These are phyloP conservation scores for Eremothecium coryli DNA, from an alignment of 1,139 yeast species.

Conservation along the genomic window DNA sequence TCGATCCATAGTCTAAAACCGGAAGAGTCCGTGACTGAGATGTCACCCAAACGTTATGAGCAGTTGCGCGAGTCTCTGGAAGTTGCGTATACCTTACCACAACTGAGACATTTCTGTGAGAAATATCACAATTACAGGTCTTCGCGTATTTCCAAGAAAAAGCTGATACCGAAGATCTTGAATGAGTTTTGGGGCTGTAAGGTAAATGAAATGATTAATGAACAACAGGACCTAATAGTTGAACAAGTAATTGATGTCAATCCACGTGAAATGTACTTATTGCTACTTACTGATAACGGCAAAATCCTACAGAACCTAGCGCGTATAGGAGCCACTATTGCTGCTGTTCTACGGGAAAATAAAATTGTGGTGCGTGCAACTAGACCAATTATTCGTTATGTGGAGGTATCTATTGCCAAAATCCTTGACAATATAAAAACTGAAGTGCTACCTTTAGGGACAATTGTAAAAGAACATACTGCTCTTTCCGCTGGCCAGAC, in stretches of 20 bases:
- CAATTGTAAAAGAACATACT: slow-evolving; percentile 17
- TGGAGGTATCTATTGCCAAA: slow-evolving; percentile 31
- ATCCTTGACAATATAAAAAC: slow-evolving; percentile 34
- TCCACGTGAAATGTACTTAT: slow-evolving; percentile 22
- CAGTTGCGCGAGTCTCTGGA: slow-evolving; percentile 24
- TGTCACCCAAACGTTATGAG: slow-evolving; percentile 26
- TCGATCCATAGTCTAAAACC: slow-evolving; percentile 30
- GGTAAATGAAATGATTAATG: slow-evolving; percentile 29
- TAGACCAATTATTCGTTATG: slow-evolving; percentile 28
- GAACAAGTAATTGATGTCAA: slow-evolving; percentile 31
- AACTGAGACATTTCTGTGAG: slow-evolving; percentile 21
- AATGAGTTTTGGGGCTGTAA: slow-evolving; percentile 36
- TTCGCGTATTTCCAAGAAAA: slow-evolving; percentile 15
- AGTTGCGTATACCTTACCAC: slow-evolving; percentile 27
- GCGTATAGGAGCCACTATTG: slow-evolving; percentile 24
- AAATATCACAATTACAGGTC: slow-evolving; percentile 15
- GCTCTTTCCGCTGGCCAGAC: slow-evolving; percentile 10
- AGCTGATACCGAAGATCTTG: slow-evolving; percentile 29
- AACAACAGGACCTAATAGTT: slow-evolving; percentile 34
- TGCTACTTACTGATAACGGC: slow-evolving; percentile 34
- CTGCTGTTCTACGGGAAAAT: slow-evolving; percentile 30
- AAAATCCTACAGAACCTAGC: slow-evolving; percentile 32
- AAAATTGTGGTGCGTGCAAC: slow-evolving; percentile 29
- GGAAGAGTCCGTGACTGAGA: slow-evolving; percentile 6
- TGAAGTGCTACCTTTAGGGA: slow-evolving; percentile 29